Base-by-base conservation (phyloP, 2,329 filamentous ascomycete genomes). In the Alternaria gaisen region DNA sequence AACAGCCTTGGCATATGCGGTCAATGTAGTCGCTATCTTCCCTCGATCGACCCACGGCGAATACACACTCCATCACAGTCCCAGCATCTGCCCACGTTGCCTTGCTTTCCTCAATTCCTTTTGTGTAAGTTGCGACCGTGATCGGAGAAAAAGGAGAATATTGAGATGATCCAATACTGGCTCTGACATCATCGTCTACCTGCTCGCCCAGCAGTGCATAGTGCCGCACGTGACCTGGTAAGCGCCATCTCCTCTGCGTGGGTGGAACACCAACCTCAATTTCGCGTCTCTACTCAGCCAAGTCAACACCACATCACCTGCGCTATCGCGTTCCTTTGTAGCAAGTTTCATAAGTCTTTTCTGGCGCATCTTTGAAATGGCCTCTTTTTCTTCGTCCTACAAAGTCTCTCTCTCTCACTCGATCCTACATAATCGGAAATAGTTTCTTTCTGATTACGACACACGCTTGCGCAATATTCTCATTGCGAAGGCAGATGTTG, bases 221-320 rank as follows among this genome's bases (percentile, higher is more conserved):
- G 34, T 18, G 12, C 16, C 22, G 54, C 61, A 64, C 58, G 61
- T 64, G 61, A 64, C 54, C 7, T 26, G 44, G 34, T 46, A 60
- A 57, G 53, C 50, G 61, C 43, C 57, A 44, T n/a, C 20, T 51
- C 36, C 28, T 28, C 20, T n/a, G 24, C 50, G n/a, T 9, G 28
- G 18, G 42, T 40, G 28, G 51, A 26, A 58, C 26, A 30, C 34
- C 54, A 61, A 60, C 57, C 44, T 60, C 57, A 60, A 50, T 9
- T 42, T 36, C 34, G 50, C 38, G 6, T 44, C 51, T 47, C 22
- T 16, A 9, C 41, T 41, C 50, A 50, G 20, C 26, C 53, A 40
- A 46, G 18, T 42, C 53, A 53, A 61, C 61, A 32, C 22, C 32
- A 52, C 34, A 42, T 38, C 61, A 42, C 43, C 61, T 24, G 40